These are phyloP conservation scores for Fusarium virguliforme DNA, from an alignment of 2,329 filamentous ascomycete species.

Conservation along the genomic window DNA sequence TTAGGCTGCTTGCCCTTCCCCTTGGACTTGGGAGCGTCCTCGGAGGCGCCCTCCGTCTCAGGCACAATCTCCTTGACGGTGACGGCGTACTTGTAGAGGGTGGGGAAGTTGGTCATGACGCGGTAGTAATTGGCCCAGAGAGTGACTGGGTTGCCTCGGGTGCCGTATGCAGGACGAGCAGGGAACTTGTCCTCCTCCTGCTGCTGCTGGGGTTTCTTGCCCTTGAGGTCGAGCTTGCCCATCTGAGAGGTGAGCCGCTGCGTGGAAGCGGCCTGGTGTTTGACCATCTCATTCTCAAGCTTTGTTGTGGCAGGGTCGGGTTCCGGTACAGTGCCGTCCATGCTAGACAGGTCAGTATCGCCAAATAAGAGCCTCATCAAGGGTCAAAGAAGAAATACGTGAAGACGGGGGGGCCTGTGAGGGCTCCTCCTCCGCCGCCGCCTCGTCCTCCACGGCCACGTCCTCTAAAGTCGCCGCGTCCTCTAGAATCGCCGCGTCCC, in stretches of 20 bases:
- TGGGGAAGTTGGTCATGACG: slow-evolving; percentile 57
- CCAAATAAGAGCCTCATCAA: not conserved
- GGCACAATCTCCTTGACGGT: slow-evolving; percentile 52
- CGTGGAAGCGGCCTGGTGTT: slow-evolving; percentile 49
- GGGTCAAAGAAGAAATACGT: slow-evolving; percentile 36
- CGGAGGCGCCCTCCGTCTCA: slow-evolving; percentile 27
- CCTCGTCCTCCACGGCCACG: slow-evolving; percentile 43
- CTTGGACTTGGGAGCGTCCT: slow-evolving; percentile 25
- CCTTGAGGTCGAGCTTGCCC: slow-evolving; percentile 54
- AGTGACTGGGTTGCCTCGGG: slow-evolving; percentile 58
- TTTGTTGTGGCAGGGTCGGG: slow-evolving; percentile 52
- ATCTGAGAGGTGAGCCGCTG: slow-evolving; percentile 56
- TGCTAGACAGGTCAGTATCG: slow-evolving; percentile 41
- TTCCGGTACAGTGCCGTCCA: slow-evolving; percentile 39
- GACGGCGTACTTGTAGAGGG: slow-evolving; percentile 65
- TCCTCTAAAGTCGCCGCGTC: slow-evolving; percentile 32
- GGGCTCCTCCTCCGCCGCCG: slow-evolving; percentile 37
- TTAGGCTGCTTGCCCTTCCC: slow-evolving; percentile 29
- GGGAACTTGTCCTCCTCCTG: slow-evolving; percentile 58
- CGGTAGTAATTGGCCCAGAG: slow-evolving; percentile 72
- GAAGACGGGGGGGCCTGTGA: slow-evolving; percentile 39
- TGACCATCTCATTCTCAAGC: slow-evolving; percentile 62
- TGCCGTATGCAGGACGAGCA: slow-evolving; percentile 66
- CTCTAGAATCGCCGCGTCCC: slow-evolving; percentile 21
- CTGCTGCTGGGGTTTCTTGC: slow-evolving; percentile 32